Evolutionary conservation across 2,329 filamentous ascomycete species (phyloP), one percentile per base, ranked within the genome.

Genomic region (Fulvia fulva): DNA sequence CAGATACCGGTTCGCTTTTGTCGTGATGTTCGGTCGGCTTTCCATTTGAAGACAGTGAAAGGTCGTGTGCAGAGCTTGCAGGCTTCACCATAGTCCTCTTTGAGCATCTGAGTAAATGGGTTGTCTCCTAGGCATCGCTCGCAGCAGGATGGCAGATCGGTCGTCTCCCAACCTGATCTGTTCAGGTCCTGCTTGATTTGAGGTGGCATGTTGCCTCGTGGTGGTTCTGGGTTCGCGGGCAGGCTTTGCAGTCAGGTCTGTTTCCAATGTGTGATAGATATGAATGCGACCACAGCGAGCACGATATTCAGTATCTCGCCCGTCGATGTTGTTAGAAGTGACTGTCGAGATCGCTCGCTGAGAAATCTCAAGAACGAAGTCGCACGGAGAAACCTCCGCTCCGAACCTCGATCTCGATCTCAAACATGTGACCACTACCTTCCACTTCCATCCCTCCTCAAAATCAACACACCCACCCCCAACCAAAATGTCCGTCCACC

Each of bases 61-160:
- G 94, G 94, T 61, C 94, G 86, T 6, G 93, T 97, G 76, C 94
- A 99, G 65, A 86, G 81, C 71, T 84, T 84, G 75, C 81, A 83
- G 75, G 78, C 77, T 62, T 74, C 90, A 68, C 91, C 94, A 70
- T 95, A 87, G 74, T 99, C 93, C 72, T 97, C 91, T 77, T 99
- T 99, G 60, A 99, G 82, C 92, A 99, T 97, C 76, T 97, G 94
- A 45, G 99, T 94, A 71, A 96, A 99, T 1, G 93, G 93, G 69
- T 97, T 97, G 62, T 96, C 92, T 16, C 93, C 92, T 1, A 99
- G 83, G 74, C 94, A 99, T 71, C 87, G 91, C 76, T 99, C 94
- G 79, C 85, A 94, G 32, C 94, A 88, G 2, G 89, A 92, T 8
- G 90, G 90, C 70, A 94, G 91, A 75, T 94, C 90, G 51, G 90